Evolutionary conservation across 2,329 filamentous ascomycete species (phyloP), one percentile per base, ranked within the genome.

Genomic region (Aspergillus fumigatus): DNA sequence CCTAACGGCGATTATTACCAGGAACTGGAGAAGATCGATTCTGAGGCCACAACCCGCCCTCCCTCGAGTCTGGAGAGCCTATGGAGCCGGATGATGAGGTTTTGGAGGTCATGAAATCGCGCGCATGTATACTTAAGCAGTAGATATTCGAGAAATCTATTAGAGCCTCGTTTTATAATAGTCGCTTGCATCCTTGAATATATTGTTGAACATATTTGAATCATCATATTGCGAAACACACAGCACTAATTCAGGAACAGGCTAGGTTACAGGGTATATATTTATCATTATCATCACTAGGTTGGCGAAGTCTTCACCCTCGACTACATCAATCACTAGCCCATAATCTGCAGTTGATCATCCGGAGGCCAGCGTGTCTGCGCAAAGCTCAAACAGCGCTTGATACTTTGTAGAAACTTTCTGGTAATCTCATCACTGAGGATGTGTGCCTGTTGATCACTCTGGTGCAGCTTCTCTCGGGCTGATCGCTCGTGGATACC

Each of bases 401-500:
- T 99, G 74, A 99, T 97, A 71, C 93, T 97, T 79, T 99, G 94
- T 64, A 99, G 75, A 71, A 92, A 97, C 77, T 97, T 99, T 63
- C 94, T 84, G 52, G 94, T 99, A 48, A 89, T 87, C 77, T 99
- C 94, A 71, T 97, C 94, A 56, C 92, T 93, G 87, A 99, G 92
- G 66, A 97, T 96, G 73, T 99, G 92, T 3, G 93, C 94, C 68
- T 92, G 88, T 63, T 84, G 83, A 61, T 84, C 83, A 59, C 79
- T 82, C 72, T 94, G 86, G 71, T 97, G 92, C 58, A 99, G 79
- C 77, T 99, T 99, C 77, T 99, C 94, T 61, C 94, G 85, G 21
- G 94, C 93, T 64, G 89, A 94, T 70, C 94, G 86, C 80, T 97
- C 94, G 83, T 99, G 94, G 67, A 99, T 99, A 80, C 94, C 94